Conservation (phyloP, 2,329 filamentous ascomycete genomes). For the Cytospora piceae region DNA sequence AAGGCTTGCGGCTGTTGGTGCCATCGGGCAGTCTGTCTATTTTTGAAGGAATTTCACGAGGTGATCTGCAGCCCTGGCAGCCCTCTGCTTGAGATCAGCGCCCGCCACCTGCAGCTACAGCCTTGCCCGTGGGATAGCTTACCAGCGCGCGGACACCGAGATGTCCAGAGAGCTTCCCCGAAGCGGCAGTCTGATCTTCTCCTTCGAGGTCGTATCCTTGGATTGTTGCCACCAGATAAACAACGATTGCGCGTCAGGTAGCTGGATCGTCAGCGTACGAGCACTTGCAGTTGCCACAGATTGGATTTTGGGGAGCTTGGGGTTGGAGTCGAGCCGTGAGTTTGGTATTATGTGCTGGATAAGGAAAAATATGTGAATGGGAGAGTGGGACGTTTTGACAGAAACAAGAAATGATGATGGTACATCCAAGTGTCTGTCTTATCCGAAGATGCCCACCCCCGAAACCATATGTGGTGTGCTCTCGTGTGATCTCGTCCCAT, state of each 20-base stretch:
- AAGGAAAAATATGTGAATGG: constrained; percentile 10
- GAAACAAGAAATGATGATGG: constrained; percentile 12
- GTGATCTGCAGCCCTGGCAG: constrained; percentile 12
- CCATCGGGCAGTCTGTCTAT: not conserved
- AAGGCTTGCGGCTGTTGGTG: constrained; percentile 4
- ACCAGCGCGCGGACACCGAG: not conserved
- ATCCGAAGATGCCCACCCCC: constrained; percentile 9
- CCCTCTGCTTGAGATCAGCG: not conserved
- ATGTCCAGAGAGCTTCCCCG: not conserved
- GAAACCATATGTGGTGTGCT: constrained; percentile 12
- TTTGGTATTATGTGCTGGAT: constrained; percentile 13
- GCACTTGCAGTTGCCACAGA: not conserved
- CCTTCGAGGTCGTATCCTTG: constrained; percentile 6
- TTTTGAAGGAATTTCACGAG: constrained; percentile 14
- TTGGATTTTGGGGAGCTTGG: not conserved
- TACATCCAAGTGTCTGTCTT: constrained; percentile 19
- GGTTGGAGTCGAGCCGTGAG: constrained; percentile 1
- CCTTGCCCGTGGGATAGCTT: constrained; percentile 11
- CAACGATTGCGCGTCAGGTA: not conserved
- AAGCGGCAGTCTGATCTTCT: not conserved
- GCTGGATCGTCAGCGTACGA: not conserved
- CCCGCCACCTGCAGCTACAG: constrained; percentile 19
- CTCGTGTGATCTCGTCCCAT: constrained; percentile 7
- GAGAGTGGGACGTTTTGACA: constrained; percentile 5
- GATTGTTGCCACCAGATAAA: not conserved